These are phyloP conservation scores for Dictyostelium capitatum DNA, from an alignment of 78 protist genomes.

Conservation along the genomic window DNA sequence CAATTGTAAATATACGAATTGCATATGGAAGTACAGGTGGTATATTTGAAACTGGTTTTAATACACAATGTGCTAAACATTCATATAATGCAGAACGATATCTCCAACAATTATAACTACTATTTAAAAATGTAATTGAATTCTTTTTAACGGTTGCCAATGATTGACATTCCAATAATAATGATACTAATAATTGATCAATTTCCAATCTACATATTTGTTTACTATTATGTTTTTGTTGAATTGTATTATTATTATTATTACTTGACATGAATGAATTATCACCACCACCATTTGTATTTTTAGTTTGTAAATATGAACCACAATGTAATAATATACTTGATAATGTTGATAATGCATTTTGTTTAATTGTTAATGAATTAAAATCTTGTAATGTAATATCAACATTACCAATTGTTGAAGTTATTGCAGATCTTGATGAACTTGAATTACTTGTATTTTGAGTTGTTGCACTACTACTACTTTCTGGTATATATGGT, in stretches of 20 bases:
- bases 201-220: slow-evolving; percentile 12
- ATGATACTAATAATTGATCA: slow-evolving; percentile 33
- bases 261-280: neutral
- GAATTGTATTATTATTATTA: too few relatives aligned
- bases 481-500: slow-evolving; percentile 61
- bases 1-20: slow-evolving; percentile 28
- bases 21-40: slow-evolving; percentile 75
- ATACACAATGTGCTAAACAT: slow-evolving; percentile 27
- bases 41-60: slow-evolving; percentile 19
- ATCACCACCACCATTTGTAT: too few relatives aligned
- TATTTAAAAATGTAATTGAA: neutral
- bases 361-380: neutral
- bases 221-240: neutral
- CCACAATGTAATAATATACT: slow-evolving; percentile 50
- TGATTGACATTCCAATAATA: slow-evolving; percentile 46
- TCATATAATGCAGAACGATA: slow-evolving; percentile 36
- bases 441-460: neutral
- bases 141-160: slow-evolving; percentile 33
- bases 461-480: neutral
- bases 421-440: neutral
- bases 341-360: neutral
- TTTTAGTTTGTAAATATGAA: slow-evolving; percentile 14
- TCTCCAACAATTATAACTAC: slow-evolving; percentile 10
- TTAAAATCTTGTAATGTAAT: slow-evolving; percentile 20
- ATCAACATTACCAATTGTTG: slow-evolving; percentile 44